Percentiles rank a stretch among this genome's conserved stretches.
These are phyloP conservation scores for Penicillium longicatenatum DNA, from an alignment of 495 filamentous ascomycete species.

Conservation along the genomic window DNA sequence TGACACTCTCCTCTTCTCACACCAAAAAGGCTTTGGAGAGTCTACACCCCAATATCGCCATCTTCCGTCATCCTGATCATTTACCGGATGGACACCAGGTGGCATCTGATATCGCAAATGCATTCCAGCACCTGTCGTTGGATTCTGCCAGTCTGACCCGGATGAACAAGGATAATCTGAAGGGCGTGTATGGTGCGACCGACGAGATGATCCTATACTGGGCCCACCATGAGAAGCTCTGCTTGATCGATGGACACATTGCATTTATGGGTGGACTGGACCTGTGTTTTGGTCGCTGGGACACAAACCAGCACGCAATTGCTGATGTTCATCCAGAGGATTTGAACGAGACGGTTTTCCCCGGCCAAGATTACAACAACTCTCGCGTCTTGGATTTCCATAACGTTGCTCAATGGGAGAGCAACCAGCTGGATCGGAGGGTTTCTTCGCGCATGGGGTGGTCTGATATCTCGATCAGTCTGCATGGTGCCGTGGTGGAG, in stretches of 20 bases:
- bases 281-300: conserved; percentile 67
- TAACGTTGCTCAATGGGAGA: conserved; percentile 78
- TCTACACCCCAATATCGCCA: conserved; percentile 82
- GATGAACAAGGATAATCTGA: conserved; percentile 65
- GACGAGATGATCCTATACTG: conserved; percentile 87
- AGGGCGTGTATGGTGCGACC: conserved; percentile 76
- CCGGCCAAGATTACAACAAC: conserved; percentile 96
- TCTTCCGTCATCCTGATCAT: conserved; percentile 94
- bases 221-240: conserved; percentile 96
- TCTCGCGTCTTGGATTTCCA: conserved; percentile 85
- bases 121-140: conserved; percentile 54
- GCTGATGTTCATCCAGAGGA: conserved; percentile 83
- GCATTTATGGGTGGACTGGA: conserved; percentile 85
- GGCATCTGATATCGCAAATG: conserved; percentile 48
- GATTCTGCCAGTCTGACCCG: conserved; percentile 54
- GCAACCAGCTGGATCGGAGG: conserved; percentile 84
- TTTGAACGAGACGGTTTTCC: conserved; percentile 73
- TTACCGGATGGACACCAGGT: conserved; percentile 67
- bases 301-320: conserved; percentile 72
- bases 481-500: conserved; percentile 77
- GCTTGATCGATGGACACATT: conserved; percentile 72
- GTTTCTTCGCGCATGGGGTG: conserved; percentile 88
- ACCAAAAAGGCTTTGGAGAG: conserved; percentile 81
- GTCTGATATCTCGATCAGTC: conserved; percentile 82
- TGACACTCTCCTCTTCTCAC: conserved; percentile 73